Conservation (phyloP, 352 stramenopile genomes). For the Phytopythium kandeliae region DNA sequence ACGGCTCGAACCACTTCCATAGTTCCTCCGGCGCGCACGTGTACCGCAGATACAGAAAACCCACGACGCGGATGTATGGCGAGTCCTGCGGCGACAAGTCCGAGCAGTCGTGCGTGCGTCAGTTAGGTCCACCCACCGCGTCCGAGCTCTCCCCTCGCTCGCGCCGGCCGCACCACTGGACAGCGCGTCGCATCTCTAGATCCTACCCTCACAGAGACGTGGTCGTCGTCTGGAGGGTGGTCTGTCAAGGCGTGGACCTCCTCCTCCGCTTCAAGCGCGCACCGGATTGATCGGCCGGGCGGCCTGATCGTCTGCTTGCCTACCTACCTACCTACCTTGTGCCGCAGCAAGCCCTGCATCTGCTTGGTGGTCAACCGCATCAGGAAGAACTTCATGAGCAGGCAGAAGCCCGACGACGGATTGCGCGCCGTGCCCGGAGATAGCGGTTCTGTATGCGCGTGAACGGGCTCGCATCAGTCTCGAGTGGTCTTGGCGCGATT, state of each 20-base stretch:
- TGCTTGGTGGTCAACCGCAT: slow-evolving; percentile 95
- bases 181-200: not conserved
- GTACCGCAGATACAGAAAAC: slow-evolving; percentile 98
- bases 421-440: slow-evolving; percentile 86
- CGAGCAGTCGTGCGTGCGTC: too few species aligned
- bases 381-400: slow-evolving; percentile 96
- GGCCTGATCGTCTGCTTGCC: too few species aligned
- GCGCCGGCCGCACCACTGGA: not conserved
- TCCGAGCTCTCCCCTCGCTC: not conserved
- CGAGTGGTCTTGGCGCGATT: too few species aligned
- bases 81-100: slow-evolving; percentile 67
- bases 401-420: slow-evolving; percentile 95
- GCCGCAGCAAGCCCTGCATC: slow-evolving; percentile 93
- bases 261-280: too few species aligned
- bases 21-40: slow-evolving; percentile 90
- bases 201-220: not conserved
- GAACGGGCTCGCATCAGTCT: too few species aligned
- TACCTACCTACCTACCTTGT: slow-evolving; percentile 67
- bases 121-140: not conserved
- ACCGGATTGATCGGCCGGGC: too few species aligned
- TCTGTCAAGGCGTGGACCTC: too few species aligned
- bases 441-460: slow-evolving; percentile 91
- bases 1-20: slow-evolving; percentile 95
- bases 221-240: not conserved
- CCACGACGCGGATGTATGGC: slow-evolving; percentile 95